phyloP scores from a whole-genome alignment of 1,284 basidiomycete genomes.

The Ceratobasidium sp. region DNA sequence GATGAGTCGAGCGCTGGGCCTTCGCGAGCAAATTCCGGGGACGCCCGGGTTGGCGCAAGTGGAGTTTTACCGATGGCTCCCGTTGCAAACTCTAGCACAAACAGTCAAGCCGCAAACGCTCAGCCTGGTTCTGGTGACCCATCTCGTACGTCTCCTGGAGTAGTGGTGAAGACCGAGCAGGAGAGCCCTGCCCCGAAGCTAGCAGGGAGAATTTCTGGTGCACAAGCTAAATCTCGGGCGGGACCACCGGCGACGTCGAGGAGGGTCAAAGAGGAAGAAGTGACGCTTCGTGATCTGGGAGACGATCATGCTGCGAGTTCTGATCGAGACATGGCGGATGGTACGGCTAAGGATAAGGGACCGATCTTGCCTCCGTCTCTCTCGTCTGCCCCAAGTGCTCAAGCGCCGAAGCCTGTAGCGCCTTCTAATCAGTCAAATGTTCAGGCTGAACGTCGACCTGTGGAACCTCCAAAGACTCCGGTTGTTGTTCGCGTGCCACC shows the following conservation, averaged over 20 bases:
- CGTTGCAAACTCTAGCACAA: background rate
- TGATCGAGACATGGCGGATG: slow-evolving; percentile 12
- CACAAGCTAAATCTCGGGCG: background rate
- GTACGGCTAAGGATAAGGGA: background rate
- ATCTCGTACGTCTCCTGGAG: too few species aligned
- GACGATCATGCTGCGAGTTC: background rate
- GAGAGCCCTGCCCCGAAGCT: background rate
- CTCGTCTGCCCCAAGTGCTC: background rate
- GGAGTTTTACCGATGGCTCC: background rate
- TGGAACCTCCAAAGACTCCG: background rate
- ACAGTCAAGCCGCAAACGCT: background rate
- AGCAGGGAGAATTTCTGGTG: background rate
- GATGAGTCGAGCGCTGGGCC: background rate
- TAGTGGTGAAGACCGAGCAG: background rate
- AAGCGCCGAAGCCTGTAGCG: background rate
- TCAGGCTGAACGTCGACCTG: background rate
- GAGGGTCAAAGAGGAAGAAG: slow-evolving; percentile 30
- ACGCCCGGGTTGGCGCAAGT: background rate
- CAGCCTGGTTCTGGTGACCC: too few species aligned
- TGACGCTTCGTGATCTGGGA: slow-evolving; percentile 18
- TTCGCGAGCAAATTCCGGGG: background rate
- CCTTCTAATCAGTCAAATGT: background rate
- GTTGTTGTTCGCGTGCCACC: background rate
- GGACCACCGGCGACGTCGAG: background rate
- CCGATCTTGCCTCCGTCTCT: background rate